phyloP scores from a whole-genome alignment of 176 grass and related monocot genomes.

The Pharus latifolius region DNA sequence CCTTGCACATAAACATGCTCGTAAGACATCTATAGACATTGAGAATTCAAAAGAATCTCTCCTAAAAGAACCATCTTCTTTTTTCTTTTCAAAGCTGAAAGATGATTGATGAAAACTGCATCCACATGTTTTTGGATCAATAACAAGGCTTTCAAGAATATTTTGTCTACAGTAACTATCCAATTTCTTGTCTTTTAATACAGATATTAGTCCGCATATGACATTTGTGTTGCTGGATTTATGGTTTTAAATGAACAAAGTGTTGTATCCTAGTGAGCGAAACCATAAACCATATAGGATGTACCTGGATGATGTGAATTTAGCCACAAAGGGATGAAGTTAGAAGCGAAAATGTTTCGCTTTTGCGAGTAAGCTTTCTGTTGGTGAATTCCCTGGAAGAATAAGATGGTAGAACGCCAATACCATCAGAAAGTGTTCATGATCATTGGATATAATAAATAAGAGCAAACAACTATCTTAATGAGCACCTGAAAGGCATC shows the following conservation, averaged over 20 bases:
- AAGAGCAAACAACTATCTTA: not conserved
- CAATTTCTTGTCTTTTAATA: not conserved
- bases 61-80: too few relatives aligned
- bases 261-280: not conserved
- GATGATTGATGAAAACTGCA: too few relatives aligned
- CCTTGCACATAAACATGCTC: too few relatives aligned
- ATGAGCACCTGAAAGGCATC: slow-evolving; percentile 38
- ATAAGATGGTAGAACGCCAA: slow-evolving; percentile 2
- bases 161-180: not conserved
- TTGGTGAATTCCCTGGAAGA: slow-evolving; percentile 45
- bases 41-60: too few relatives aligned
- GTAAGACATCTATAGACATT: too few relatives aligned
- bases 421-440: not conserved
- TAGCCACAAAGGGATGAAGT: slow-evolving; percentile 79
- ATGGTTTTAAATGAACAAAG: not conserved
- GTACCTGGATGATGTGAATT: slow-evolving; percentile 50
- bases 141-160: too few relatives aligned
- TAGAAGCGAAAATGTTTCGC: slow-evolving; percentile 62
- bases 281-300: not conserved
- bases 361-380: slow-evolving; percentile 59
- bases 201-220: not conserved
- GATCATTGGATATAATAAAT: not conserved
- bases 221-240: not conserved
- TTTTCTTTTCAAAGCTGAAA: too few relatives aligned
- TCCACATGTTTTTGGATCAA: not conserved